Percentiles rank a stretch among this genome's conserved stretches.
phyloP scores from a whole-genome alignment of 225 moss, liverwort and hornwort species.

The Takakia lepidozioides region DNA sequence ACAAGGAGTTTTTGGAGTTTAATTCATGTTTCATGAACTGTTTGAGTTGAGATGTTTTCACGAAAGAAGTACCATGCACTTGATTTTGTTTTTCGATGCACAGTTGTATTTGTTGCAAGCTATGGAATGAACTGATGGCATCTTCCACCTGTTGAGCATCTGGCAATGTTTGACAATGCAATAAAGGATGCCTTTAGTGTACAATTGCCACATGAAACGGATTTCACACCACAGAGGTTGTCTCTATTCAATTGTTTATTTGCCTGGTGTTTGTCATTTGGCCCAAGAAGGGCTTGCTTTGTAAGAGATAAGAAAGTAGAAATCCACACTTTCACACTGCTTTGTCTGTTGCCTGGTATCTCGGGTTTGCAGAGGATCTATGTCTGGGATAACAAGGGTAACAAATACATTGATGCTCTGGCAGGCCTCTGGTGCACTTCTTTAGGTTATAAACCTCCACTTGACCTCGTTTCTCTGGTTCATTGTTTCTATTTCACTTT shows the following conservation, averaged over 20 bases:
- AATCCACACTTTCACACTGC: no score
- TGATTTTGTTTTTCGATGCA: no score
- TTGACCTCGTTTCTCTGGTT: not conserved
- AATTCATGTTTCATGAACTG: not conserved
- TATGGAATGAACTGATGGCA: no score
- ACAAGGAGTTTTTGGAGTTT: not conserved
- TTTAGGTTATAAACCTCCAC: constrained; percentile 73
- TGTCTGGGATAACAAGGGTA: constrained; percentile 73
- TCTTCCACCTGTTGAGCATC: no score
- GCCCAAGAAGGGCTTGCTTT: not conserved
- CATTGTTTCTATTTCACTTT: not conserved
- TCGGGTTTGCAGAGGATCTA: constrained; percentile 59
- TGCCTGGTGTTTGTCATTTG: not conserved
- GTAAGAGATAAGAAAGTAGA: not conserved
- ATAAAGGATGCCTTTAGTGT: no score
- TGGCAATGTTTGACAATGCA: not conserved
- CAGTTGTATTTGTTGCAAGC: no score
- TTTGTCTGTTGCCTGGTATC: no score
- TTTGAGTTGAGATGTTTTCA: no score
- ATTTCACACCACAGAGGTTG: not conserved
- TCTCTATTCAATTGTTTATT: not conserved
- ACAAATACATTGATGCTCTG: constrained; percentile 80
- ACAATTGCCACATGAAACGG: not conserved
- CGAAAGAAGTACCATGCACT: no score
- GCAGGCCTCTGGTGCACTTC: constrained; percentile 96